These are phyloP conservation scores for Westerdykella aurantiaca DNA, from an alignment of 2,329 filamentous ascomycete genomes.

Conservation along the genomic window DNA sequence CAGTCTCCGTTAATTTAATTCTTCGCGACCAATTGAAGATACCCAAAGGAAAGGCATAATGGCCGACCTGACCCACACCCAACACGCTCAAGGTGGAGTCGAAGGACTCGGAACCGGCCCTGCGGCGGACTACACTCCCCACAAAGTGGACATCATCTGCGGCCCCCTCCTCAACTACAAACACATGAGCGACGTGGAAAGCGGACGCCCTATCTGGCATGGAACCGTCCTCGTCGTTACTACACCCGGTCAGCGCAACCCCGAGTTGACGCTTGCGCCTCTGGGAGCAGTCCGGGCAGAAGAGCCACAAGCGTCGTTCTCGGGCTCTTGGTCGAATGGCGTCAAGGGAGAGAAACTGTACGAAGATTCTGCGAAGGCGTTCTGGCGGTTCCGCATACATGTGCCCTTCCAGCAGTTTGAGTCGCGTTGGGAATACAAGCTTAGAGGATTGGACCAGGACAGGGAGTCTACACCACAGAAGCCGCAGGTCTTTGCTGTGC, in stretches of 20 bases:
- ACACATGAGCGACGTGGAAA: slow-evolving; percentile 56
- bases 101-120: slow-evolving; percentile 41
- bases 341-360: slow-evolving; percentile 53
- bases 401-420: slow-evolving; percentile 67
- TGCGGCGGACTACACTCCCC: slow-evolving; percentile 39
- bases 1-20: too few relatives aligned
- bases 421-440: slow-evolving; percentile 70
- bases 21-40: too few relatives aligned
- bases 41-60: too few relatives aligned
- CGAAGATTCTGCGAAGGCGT: slow-evolving; percentile 53
- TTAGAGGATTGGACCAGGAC: slow-evolving; percentile 60
- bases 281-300: slow-evolving; percentile 39
- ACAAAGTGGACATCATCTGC: slow-evolving; percentile 54
- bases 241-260: slow-evolving; percentile 60
- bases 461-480: slow-evolving; percentile 40
- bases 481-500: slow-evolving; percentile 49
- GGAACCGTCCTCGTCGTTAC: slow-evolving; percentile 83
- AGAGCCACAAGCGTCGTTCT: slow-evolving; percentile 20
- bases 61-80: slow-evolving; percentile 7
- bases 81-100: slow-evolving; percentile 18
- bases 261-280: slow-evolving; percentile 54
- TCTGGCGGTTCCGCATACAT: slow-evolving; percentile 54
- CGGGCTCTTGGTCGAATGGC: slow-evolving; percentile 21
- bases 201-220: slow-evolving; percentile 57
- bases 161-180: slow-evolving; percentile 75